A percentile compares a stretch with the other conserved stretches of the same genome.
These are phyloP conservation scores for Claviceps capensis DNA, from an alignment of 2,329 filamentous ascomycete species.

Conservation along the genomic window DNA sequence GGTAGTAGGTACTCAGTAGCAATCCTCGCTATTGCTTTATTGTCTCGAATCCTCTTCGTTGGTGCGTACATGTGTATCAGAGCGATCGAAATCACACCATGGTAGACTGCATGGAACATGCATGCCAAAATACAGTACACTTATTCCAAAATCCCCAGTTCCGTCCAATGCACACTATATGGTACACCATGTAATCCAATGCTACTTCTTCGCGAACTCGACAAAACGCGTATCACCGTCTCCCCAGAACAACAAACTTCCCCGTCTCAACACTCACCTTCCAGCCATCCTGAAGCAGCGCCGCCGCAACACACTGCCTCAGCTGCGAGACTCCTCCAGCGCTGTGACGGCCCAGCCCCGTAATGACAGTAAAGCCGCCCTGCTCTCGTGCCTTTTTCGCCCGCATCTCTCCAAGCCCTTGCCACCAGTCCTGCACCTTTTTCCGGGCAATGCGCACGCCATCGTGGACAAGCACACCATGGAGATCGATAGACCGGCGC, in stretches of 20 bases:
- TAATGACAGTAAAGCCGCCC: conserved; percentile 57
- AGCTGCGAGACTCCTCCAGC: conserved; percentile 61
- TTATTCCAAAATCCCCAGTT: not conserved
- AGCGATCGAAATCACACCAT: too few relatives aligned
- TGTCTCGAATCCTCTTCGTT: too few relatives aligned
- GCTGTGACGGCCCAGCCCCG: conserved; percentile 68
- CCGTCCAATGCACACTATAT: not conserved
- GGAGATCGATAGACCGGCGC: conserved; percentile 54
- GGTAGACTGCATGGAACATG: not conserved
- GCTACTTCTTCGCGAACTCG: not conserved
- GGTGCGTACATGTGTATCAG: too few relatives aligned
- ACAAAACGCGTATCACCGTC: conserved; percentile 14
- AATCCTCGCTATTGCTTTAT: too few relatives aligned
- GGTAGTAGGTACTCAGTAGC: too few relatives aligned
- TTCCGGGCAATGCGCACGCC: conserved; percentile 65
- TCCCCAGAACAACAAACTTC: conserved; percentile 54
- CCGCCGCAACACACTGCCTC: conserved; percentile 65
- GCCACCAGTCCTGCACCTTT: conserved; percentile 64
- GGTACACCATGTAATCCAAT: not conserved
- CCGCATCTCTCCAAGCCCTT: conserved; percentile 50
- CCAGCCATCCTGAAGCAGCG: conserved; percentile 70
- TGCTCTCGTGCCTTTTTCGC: conserved; percentile 31
- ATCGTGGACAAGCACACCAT: conserved; percentile 70
- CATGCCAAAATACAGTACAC: not conserved
- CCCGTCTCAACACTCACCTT: conserved; percentile 61